Base-by-base conservation (phyloP, 768 basidiomycete genomes). In the Suillus lakei region DNA sequence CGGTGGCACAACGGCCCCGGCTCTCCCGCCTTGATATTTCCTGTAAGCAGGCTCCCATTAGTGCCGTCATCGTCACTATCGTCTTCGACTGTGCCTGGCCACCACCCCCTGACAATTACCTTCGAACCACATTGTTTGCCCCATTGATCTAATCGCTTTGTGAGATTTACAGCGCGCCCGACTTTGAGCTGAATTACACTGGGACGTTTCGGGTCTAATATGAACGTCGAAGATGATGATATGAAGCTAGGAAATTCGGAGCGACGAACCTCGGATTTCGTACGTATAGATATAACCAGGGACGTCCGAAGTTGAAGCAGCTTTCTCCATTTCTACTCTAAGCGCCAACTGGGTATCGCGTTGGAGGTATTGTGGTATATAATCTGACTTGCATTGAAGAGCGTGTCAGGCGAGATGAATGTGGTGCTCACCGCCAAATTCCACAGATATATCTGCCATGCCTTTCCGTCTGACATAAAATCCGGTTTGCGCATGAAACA, bases 221-320 rank as follows among this genome's bases (percentile, higher is more conserved):
- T 34, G 43, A 39, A 59, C 10, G 58, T 9, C 55, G 34, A 38
- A 10, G 36, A 36, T 10, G 18, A 28, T 18, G 26, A n/a, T 30
- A 26, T 44, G 38, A 13, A 50, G 23, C 12, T 64, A 12, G 44
- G 26, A 26, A 60, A 72, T 71, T 56, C n/a, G 38, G 34, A 44
- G 48, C 34, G 56, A 69, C 74, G 53, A 73, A 91, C 91, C 90
- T 74, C 87, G 83, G 64, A 95, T 90, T 74, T 94, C 90, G 73
- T 90, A 95, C 0, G 87, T 85, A 68, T 95, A 95, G 59, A 95
- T 94, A 70, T 91, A 93, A 0, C 93, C 93, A 5, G 84, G 79
- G 23, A 82, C 84, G 68, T 95, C 92, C 10, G 85, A 82, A 3
- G 70, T 64, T 5, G 91, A 85, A 4, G 79, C 80, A 13, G 82